These are phyloP conservation scores for Vigna reflexopilosa DNA, from an alignment of 306 rosid genomes.

Conservation along the genomic window DNA sequence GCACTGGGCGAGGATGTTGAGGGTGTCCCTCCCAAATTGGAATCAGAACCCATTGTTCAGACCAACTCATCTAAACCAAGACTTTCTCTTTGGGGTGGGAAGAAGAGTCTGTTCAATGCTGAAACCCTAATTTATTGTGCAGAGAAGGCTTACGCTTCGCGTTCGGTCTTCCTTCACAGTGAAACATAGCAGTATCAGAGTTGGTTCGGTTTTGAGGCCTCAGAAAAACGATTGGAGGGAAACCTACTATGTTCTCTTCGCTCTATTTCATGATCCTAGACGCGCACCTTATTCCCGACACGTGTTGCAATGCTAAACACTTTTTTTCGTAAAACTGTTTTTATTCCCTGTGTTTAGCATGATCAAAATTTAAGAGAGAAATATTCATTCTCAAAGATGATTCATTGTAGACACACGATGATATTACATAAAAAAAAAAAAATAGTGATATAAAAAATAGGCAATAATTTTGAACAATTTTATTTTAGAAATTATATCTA, in stretches of 20 bases:
- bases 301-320: background rate
- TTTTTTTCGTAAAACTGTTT: no score
- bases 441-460: no score
- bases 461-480: no score
- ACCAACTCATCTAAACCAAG: constrained; percentile 24
- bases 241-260: background rate
- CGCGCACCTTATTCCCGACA: constrained; percentile 21
- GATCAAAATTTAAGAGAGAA: no score
- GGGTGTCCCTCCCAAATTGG: constrained; percentile 60
- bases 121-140: constrained; percentile 15
- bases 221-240: constrained; percentile 10
- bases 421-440: no score
- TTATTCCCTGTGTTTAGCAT: no score
- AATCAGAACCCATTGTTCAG: constrained; percentile 72
- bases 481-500: no score
- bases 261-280: constrained; percentile 9
- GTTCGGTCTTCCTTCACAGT: constrained; percentile 29
- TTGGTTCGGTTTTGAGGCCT: background rate
- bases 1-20: constrained; percentile 71
- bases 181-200: constrained; percentile 20
- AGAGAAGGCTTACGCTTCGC: background rate
- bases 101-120: constrained; percentile 31
- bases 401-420: no score
- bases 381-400: no score
- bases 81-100: background rate